Evolutionary conservation across 371 early-diverging fungal species (phyloP).

Genomic region (Circinella umbellata): DNA sequence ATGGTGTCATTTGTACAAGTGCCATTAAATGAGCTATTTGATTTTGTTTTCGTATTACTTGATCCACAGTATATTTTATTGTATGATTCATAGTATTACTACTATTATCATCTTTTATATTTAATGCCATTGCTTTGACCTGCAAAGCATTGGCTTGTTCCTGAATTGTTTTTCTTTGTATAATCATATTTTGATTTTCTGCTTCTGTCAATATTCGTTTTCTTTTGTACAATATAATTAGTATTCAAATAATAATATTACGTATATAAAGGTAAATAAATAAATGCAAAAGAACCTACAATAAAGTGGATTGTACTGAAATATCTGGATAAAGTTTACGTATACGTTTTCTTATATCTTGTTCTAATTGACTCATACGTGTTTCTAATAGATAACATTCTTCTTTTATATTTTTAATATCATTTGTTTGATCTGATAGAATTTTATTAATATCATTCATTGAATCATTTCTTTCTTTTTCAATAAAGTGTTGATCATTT

Average conservation of each 20-base stretch:
- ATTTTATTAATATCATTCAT: not conserved
- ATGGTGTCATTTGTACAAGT: not conserved
- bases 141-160: not conserved
- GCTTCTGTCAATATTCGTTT: not conserved
- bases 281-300: not conserved
- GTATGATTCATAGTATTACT: not conserved
- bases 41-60: not conserved
- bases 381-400: not conserved
- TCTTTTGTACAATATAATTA: not conserved
- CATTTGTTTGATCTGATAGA: not conserved
- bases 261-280: no score
- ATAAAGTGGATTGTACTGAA: not conserved
- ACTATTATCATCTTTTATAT: no score
- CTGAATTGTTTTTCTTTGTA: not conserved
- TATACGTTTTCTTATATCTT: conserved; percentile 1
- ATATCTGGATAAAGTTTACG: not conserved
- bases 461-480: not conserved
- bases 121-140: not conserved
- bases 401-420: not conserved
- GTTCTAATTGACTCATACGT: not conserved
- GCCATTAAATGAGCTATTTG: conserved; percentile 1
- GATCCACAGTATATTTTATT: not conserved
- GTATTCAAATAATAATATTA: no score
- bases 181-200: not conserved
- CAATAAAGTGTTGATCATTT: no score